Evolutionary conservation across 176 grass and related monocot genomes (phyloP).

Genomic region (Coix lacrymajobi): DNA sequence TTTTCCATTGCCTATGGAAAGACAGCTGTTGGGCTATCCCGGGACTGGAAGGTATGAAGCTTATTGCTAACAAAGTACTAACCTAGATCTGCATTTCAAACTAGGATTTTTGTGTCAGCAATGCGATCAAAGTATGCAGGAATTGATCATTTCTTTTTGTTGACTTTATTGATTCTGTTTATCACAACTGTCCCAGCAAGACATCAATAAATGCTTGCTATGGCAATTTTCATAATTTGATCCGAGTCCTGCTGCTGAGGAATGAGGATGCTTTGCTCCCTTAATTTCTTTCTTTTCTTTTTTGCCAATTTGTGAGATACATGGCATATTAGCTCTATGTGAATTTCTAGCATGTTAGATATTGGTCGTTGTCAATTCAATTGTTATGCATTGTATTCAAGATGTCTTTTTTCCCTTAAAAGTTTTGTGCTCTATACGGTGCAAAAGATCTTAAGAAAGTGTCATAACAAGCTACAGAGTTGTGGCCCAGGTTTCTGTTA

Average conservation of each 20-base stretch:
- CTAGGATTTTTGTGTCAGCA: not conserved
- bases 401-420: not conserved
- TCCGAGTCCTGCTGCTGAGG: not conserved
- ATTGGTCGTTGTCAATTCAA: not conserved
- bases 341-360: not conserved
- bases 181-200: not conserved
- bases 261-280: not conserved
- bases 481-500: conserved; percentile 64
- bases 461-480: not conserved
- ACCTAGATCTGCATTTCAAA: conserved; percentile 21
- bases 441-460: not conserved
- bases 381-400: not conserved
- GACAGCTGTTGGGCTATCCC: conserved; percentile 67
- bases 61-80: not conserved
- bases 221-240: not conserved
- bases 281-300: not conserved
- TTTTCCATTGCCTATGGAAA: too few relatives aligned
- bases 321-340: not conserved
- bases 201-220: not conserved
- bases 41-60: conserved; percentile 82
- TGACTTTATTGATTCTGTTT: not conserved
- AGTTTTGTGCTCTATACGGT: not conserved
- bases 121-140: not conserved
- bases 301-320: not conserved
- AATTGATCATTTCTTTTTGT: not conserved